phyloP scores from a whole-genome alignment of 2,329 filamentous ascomycete species.

The Metarhizium sp. region DNA sequence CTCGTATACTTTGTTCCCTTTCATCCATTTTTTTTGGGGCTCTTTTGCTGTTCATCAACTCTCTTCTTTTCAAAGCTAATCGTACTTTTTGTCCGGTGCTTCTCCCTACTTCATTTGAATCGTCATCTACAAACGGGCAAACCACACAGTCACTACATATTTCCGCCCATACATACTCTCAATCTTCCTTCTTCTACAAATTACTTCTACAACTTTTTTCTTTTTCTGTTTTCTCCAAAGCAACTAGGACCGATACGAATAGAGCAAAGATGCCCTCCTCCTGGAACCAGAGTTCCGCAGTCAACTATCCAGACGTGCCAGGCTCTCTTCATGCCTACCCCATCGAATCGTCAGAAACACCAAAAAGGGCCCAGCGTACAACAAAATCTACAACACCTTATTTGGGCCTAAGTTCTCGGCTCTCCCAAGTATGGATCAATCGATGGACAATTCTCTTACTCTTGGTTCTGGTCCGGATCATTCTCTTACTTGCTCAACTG shows the following conservation, averaged over 20 bases:
- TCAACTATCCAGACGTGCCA: conserved; percentile 27
- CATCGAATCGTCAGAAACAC: conserved; percentile 22
- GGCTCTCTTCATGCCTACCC: conserved; percentile 27
- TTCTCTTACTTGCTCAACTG: conserved; percentile 66
- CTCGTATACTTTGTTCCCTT: background rate
- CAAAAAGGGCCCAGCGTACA: conserved; percentile 6
- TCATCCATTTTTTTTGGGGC: background rate
- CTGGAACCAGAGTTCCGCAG: conserved; percentile 20
- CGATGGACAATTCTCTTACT: conserved; percentile 88
- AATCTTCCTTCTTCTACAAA: background rate
- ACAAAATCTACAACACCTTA: conserved; percentile 69
- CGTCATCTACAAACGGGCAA: background rate
- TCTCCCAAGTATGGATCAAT: conserved; percentile 97
- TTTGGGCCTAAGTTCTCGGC: conserved; percentile 75
- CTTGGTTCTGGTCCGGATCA: conserved; percentile 71
- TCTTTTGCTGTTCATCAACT: background rate
- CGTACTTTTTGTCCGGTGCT: background rate
- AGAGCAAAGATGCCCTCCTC: conserved; percentile 28
- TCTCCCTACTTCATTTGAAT: background rate
- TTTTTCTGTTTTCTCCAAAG: background rate
- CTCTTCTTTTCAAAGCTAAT: background rate
- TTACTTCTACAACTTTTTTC: background rate
- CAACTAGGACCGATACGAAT: conserved; percentile 2
- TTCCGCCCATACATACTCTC: background rate
- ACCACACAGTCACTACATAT: background rate